phyloP scores from a whole-genome alignment of 2,329 filamentous ascomycete species.

The Ceratocystis smalleyi region DNA sequence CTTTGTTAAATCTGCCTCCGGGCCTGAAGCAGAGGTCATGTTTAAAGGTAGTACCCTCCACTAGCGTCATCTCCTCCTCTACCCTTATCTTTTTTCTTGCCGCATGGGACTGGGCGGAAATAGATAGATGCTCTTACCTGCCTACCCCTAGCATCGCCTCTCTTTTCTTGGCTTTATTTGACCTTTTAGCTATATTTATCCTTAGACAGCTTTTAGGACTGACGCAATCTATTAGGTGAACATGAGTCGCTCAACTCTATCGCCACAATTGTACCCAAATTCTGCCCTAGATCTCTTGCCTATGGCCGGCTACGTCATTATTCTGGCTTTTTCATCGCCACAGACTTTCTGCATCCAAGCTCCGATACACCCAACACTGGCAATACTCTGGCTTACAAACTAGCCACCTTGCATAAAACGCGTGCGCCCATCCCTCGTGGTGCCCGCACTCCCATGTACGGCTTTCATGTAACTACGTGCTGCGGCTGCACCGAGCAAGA shows the following conservation, averaged over 20 bases:
- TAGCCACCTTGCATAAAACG: constrained; percentile 64
- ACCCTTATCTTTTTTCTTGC: neutral
- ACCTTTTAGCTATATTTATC: neutral
- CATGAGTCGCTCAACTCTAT: constrained; percentile 74
- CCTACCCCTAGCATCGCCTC: neutral
- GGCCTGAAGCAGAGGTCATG: constrained; percentile 47
- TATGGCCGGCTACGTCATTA: constrained; percentile 46
- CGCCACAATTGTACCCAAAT: constrained; percentile 49
- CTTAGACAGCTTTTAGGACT: neutral
- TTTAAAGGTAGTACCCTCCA: constrained; percentile 40
- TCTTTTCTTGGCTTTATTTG: neutral
- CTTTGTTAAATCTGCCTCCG: constrained; percentile 58
- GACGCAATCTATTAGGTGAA: constrained; percentile 41
- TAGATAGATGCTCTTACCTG: neutral
- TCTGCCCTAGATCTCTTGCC: constrained; percentile 63
- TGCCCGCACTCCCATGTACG: constrained; percentile 48
- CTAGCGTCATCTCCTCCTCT: neutral
- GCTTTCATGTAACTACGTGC: constrained; percentile 72
- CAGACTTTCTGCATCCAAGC: constrained; percentile 62
- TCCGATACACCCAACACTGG: constrained; percentile 31
- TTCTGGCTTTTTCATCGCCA: constrained; percentile 46
- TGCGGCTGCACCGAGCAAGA: constrained; percentile 75
- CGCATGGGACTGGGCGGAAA: neutral
- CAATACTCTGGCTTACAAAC: constrained; percentile 52
- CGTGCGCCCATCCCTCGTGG: constrained; percentile 51